Base-by-base conservation (phyloP, 805 yeast species). In the Candida berthetii region DNA sequence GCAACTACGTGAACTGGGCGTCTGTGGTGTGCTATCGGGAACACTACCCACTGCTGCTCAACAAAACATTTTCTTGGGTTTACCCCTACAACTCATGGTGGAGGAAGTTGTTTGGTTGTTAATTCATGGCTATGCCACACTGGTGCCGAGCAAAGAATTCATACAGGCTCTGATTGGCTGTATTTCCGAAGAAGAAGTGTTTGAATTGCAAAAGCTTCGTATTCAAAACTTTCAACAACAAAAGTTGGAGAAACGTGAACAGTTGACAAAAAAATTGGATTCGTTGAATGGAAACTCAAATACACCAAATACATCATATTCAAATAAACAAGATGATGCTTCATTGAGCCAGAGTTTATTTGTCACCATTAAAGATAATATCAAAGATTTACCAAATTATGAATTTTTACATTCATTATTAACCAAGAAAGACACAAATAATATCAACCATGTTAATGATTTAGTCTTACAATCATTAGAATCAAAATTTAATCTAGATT, bases 11-110 rank as follows among this genome's bases (percentile, higher is more conserved):
- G 66, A 68, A 4, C 62, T 74, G 35, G 86, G 87, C 13, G 72
- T 93, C 1, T 70, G 80, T 18, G 99, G 99, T 0, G 77, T 82
- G 1, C 66, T 91, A 14, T 64, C 77, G 0, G 99, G 99, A 1
- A 85, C 96, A 0, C 64, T 93, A 25, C 85, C 96, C 0, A 71
- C 79, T 37, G 88, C 90, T n/a, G 93, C 97, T 2, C 99, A 93
- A 58, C 99, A 91, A 55, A 89, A 88, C 54, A 69, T 81, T n/a
- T 84, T 90, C 53, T 65, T 87, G 33, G 95, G 96, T 0, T 62
- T 90, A 2, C 99, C 99, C 0, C 60, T 93, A 39, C 77, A 79
- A 52, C 64, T 91, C 35, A 71, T 78, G 62, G 60, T 76, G 0
- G 95, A 86, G 59, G 98, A 91, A 53, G 78, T 81, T 0, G 46